Conservation (phyloP, 345 rosid genomes). For the Balakata baccata region DNA sequence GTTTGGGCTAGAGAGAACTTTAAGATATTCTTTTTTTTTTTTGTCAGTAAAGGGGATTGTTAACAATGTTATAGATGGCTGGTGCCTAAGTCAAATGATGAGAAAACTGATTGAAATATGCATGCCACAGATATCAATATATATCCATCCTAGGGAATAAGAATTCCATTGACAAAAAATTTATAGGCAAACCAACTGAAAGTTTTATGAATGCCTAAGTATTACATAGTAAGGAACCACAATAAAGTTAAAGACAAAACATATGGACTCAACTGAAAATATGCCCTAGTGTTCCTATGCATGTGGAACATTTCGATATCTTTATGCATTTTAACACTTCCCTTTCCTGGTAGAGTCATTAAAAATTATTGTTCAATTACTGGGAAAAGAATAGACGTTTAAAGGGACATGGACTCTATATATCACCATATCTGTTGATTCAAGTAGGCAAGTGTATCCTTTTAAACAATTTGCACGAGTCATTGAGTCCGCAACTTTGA, state of each 20-base stretch:
- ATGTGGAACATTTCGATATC: neutral
- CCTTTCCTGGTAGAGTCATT: neutral
- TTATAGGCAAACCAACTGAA: neutral
- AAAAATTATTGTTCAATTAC: neutral
- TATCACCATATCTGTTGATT: conserved; percentile 50
- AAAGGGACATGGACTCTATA: neutral
- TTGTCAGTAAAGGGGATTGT: neutral
- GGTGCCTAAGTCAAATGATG: neutral
- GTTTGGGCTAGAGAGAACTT: neutral
- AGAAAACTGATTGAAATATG: neutral
- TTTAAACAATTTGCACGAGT: conserved; percentile 64
- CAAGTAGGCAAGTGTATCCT: conserved; percentile 68
- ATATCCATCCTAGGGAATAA: neutral
- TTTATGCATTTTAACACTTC: neutral
- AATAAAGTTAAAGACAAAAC: neutral
- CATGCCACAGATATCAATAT: neutral
- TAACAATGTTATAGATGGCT: neutral
- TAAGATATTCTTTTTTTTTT: neutral
- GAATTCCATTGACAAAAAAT: neutral
- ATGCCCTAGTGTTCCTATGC: neutral
- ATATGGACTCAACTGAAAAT: neutral
- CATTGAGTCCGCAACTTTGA: conserved; percentile 57
- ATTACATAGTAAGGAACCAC: neutral
- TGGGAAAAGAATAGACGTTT: neutral
- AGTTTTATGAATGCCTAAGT: neutral